A percentile compares a stretch with the other conserved stretches of the same genome.
Conservation (phyloP, 1,284 basidiomycete species). For the Pascua sp. region DNA sequence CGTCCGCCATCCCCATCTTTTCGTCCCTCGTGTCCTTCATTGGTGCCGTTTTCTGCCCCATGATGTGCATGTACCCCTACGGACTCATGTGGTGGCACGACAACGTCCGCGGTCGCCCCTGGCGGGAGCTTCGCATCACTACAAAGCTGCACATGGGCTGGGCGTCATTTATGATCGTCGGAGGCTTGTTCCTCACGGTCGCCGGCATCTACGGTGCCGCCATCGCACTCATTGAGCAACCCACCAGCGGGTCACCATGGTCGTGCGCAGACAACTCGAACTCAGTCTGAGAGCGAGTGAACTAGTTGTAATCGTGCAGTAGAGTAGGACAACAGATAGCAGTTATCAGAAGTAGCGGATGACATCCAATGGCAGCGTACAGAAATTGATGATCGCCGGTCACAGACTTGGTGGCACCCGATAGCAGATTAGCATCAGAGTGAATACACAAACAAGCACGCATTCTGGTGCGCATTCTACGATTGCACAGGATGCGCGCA, state of each 20-base stretch:
- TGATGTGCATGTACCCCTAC: conserved; percentile 27
- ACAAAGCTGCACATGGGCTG: conserved; percentile 3
- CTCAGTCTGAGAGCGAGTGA: too few relatives aligned
- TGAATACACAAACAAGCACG: too few relatives aligned
- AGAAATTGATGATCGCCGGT: too few relatives aligned
- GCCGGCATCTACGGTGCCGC: conserved; percentile 36
- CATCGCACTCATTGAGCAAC: conserved; percentile 23
- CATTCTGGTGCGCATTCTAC: too few relatives aligned
- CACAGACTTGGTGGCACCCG: too few relatives aligned
- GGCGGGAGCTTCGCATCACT: neutral
- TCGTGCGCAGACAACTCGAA: conserved; percentile 37
- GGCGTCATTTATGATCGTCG: conserved; percentile 18
- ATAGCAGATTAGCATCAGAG: too few relatives aligned
- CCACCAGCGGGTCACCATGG: conserved; percentile 27
- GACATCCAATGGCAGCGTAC: too few relatives aligned
- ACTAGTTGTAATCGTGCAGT: too few relatives aligned
- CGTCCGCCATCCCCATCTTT: conserved; percentile 30
- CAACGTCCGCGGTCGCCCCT: conserved; percentile 12
- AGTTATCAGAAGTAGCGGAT: too few relatives aligned
- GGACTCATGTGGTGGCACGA: conserved; percentile 30
- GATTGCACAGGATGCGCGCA: too few relatives aligned
- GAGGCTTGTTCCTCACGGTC: conserved; percentile 26
- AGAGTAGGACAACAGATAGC: too few relatives aligned
- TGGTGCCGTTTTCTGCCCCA: conserved; percentile 31
- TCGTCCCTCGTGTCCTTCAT: conserved; percentile 30